Base-by-base conservation (phyloP, 192 early-diverging fungal species). In the Radiomyces spectabilis region DNA sequence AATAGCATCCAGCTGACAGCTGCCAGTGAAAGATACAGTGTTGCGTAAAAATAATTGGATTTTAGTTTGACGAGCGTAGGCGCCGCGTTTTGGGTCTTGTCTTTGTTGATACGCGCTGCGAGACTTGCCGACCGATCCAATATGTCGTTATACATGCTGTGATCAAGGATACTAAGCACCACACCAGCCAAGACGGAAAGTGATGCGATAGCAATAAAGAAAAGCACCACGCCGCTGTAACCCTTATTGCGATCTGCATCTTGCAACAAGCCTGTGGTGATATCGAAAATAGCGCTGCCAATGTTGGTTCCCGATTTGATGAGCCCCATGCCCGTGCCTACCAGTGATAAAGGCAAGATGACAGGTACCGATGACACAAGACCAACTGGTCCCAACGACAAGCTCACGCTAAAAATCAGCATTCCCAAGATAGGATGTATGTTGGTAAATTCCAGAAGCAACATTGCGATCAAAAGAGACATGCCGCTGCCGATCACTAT, bases 221-320 rank as follows among this genome's bases (percentile, higher is more conserved):
- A 66, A 5, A 50, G 8, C 33, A 60, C 38, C 1, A 66, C 64
- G 2, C 64, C 57, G 19, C 40, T 34, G 31, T 66, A 66, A 8
- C 56, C 64, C 10, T 59, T 58, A 19, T 53, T 30, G 9, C 51
- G 37, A 55, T 66, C 64, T 2, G 37, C 21, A 55, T 83, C 81
- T 40, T 83, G 81, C 48, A 83, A 59, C 30, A 64, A 61, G 10
- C 81, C 81, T 19, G 80, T 68, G 8, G 78, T 59, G 37, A 81
- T 79, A 41, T 83, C 81, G 27, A 81, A 72, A 13, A 81, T 66
- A 1, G 79, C 75, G 3, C 71, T 69, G 13, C 79, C 81, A 10
- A 75, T 75, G 53, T 81, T 83, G 57, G 73, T 75, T 1, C 73
- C 73, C 7, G 75, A 78, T 51, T 83, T 83, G 71, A 78, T 76